These are phyloP conservation scores for Samsoniella hepiali DNA, from an alignment of 2,329 filamentous ascomycete species.

Conservation along the genomic window DNA sequence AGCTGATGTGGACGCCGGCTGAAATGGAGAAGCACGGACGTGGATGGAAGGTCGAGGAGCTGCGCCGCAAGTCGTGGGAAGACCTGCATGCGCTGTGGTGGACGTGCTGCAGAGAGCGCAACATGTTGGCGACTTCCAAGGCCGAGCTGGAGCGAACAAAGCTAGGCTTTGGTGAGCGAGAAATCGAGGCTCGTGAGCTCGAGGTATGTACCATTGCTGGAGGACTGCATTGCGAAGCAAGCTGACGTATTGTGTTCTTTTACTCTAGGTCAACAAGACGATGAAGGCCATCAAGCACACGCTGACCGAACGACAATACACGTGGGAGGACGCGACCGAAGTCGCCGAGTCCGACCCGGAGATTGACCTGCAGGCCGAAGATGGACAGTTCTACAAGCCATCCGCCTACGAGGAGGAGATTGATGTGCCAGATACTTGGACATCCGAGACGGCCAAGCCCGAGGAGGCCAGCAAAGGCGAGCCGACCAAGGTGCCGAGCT, in stretches of 20 bases:
- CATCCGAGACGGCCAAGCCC: conserved; percentile 22
- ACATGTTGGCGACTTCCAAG: conserved; percentile 77
- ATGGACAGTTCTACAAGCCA: conserved; percentile 50
- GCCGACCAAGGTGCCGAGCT: conserved; percentile 17
- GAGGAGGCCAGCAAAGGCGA: conserved; percentile 18
- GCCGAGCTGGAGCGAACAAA: conserved; percentile 65
- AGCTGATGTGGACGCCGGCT: conserved; percentile 67
- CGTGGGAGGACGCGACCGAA: conserved; percentile 73
- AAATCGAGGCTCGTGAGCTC: conserved; percentile 60
- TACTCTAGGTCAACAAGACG: conserved; percentile 65
- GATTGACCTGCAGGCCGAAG: conserved; percentile 53
- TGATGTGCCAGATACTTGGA: conserved; percentile 26
- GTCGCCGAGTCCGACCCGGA: conserved; percentile 65
- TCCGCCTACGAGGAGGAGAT: conserved; percentile 35
- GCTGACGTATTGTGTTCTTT: conserved; percentile 20
- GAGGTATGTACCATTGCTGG: conserved; percentile 52
- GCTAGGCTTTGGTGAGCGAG: conserved; percentile 69
- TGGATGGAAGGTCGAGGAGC: conserved; percentile 79
- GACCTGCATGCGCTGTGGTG: conserved; percentile 93
- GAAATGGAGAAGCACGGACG: conserved; percentile 73
- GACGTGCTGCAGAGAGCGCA: conserved; percentile 87
- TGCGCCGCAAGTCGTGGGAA: conserved; percentile 88
- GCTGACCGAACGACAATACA: conserved; percentile 83
- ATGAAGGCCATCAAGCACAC: conserved; percentile 80
- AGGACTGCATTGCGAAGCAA: not conserved